A percentile compares a stretch with the other conserved stretches of the same genome.
phyloP scores from a whole-genome alignment of 768 basidiomycete genomes.

The Amanita brunnescens region DNA sequence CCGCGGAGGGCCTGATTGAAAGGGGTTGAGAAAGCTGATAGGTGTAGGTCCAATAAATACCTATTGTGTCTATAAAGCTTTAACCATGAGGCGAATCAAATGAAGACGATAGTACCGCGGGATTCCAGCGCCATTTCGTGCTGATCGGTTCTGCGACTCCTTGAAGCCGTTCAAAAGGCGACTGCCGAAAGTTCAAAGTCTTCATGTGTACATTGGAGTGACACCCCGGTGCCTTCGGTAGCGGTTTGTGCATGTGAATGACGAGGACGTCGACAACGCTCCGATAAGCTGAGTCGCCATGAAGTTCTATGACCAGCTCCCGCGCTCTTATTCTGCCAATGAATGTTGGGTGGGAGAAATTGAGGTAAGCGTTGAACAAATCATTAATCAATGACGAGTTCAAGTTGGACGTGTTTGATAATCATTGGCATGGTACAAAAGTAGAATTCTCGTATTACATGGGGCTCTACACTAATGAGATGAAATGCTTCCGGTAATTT shows the following conservation, averaged over 20 bases:
- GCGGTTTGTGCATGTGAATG: too few species aligned
- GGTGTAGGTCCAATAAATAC: neutral
- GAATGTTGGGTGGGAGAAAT: neutral
- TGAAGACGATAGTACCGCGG: neutral
- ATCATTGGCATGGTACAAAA: too few species aligned
- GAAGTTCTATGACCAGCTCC: too few species aligned
- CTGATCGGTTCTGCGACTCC: neutral
- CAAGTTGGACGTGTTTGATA: neutral
- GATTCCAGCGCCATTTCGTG: neutral
- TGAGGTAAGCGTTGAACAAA: neutral
- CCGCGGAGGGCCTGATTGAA: neutral
- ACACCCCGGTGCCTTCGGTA: too few species aligned
- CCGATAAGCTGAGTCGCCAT: neutral
- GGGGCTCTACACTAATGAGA: constrained; percentile 1
- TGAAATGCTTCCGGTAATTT: constrained; percentile 7
- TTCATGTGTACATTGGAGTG: neutral
- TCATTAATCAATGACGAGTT: neutral
- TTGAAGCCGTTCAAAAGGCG: too few species aligned
- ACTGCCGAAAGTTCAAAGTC: neutral
- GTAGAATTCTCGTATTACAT: neutral
- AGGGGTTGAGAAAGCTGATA: neutral
- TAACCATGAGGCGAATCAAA: neutral
- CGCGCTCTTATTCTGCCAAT: too few species aligned
- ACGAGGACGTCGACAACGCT: neutral
- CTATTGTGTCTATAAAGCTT: neutral